These are phyloP conservation scores for Linnemannia schmuckeri DNA, from an alignment of 192 early-diverging fungal genomes.

Conservation along the genomic window DNA sequence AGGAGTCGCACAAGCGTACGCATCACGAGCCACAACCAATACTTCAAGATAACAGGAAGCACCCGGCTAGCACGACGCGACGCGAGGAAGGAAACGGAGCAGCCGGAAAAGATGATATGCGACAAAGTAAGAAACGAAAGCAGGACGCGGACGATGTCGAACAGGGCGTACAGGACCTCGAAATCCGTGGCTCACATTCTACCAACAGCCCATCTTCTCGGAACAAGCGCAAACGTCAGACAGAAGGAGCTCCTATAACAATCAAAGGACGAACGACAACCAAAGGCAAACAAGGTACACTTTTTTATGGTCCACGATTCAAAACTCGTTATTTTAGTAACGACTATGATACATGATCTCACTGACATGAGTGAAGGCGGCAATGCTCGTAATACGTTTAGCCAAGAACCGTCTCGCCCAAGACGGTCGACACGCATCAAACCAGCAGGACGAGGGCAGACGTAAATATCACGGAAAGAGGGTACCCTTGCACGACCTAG, in stretches of 20 bases:
- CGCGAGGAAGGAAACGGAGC: background rate
- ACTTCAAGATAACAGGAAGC: background rate
- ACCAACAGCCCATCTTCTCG: background rate
- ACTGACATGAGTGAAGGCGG: slow-evolving; percentile 33
- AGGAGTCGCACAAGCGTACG: background rate
- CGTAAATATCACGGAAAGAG: background rate
- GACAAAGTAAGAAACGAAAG: slow-evolving; percentile 1
- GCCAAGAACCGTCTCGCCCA: slow-evolving; percentile 5
- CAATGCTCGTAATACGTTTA: slow-evolving; percentile 5
- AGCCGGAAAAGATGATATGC: background rate
- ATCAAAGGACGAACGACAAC: background rate
- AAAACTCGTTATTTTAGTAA: background rate
- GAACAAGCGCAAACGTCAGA: background rate
- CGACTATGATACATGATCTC: background rate
- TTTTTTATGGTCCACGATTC: background rate
- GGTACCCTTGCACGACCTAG: background rate
- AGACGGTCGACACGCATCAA: slow-evolving; percentile 24
- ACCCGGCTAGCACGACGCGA: background rate
- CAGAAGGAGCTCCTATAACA: background rate
- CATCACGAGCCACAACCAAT: background rate
- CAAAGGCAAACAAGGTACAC: slow-evolving; percentile 15
- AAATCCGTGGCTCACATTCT: background rate
- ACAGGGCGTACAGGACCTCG: slow-evolving; percentile 21
- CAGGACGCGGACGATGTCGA: slow-evolving; percentile 9
- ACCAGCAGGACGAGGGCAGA: slow-evolving; percentile 8